Percentiles rank a stretch among this genome's conserved stretches.
phyloP scores from a whole-genome alignment of 163 green algal species.

The Scenedesmus sp. region DNA sequence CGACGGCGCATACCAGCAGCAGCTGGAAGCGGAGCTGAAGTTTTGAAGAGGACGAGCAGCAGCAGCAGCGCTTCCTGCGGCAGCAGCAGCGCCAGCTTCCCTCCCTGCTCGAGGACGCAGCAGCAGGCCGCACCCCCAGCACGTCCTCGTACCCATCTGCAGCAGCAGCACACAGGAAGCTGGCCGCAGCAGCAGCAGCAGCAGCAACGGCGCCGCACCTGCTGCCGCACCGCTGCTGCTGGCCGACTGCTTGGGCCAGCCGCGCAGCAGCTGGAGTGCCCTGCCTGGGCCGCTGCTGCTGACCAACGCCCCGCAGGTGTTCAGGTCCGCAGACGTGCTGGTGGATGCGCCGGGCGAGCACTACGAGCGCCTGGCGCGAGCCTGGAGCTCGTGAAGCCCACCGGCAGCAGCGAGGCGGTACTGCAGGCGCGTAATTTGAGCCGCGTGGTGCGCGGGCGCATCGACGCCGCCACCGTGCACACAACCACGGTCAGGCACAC shows the following conservation, averaged over 20 bases:
- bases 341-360: neutral
- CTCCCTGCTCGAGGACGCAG: conserved; percentile 17
- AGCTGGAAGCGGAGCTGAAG: conserved; percentile 19
- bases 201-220: neutral
- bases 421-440: conserved; percentile 34
- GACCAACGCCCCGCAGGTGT: conserved; percentile 13
- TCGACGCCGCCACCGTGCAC: neutral
- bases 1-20: conserved; percentile 8
- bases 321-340: conserved; percentile 33
- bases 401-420: neutral
- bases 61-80: conserved; percentile 42
- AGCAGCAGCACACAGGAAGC: neutral
- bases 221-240: neutral
- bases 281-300: conserved; percentile 33
- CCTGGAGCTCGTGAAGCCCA: conserved; percentile 31
- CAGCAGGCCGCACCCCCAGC: neutral
- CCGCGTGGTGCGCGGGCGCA: conserved; percentile 17
- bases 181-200: neutral
- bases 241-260: conserved; percentile 21
- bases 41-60: conserved; percentile 43
- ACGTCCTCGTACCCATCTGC: neutral
- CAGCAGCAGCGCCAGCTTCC: conserved; percentile 45
- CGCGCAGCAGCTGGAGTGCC: conserved; percentile 23
- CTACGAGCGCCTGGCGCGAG: neutral
- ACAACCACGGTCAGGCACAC: neutral